A percentile compares a stretch with the other conserved stretches of the same genome.
These are phyloP conservation scores for Venturia effusa DNA, from an alignment of 2,329 filamentous ascomycete genomes.

Conservation along the genomic window DNA sequence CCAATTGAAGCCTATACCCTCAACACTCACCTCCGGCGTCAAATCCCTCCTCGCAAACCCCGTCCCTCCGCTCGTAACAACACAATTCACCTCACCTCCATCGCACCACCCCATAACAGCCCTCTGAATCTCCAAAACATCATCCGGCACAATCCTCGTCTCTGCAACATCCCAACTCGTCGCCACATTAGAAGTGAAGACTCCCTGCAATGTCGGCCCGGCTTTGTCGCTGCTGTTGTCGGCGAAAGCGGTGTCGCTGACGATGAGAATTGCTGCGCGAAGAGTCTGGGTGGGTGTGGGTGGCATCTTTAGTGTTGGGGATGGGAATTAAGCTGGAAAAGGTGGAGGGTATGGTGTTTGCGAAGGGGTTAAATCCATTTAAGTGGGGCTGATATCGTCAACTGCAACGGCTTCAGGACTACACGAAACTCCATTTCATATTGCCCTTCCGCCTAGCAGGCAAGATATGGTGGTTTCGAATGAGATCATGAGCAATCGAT, in stretches of 20 bases:
- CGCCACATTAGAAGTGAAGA: conserved; percentile 56
- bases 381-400: background rate
- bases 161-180: conserved; percentile 61
- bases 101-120: conserved; percentile 67
- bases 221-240: conserved; percentile 73
- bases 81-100: conserved; percentile 54
- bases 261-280: conserved; percentile 64
- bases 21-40: conserved; percentile 80
- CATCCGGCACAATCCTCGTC: conserved; percentile 70
- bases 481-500: too few relatives aligned
- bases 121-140: conserved; percentile 61
- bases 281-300: background rate
- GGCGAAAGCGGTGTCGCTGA: conserved; percentile 80
- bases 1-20: conserved; percentile 42
- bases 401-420: background rate
- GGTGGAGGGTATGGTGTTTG: too few relatives aligned
- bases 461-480: too few relatives aligned
- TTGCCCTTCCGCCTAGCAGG: too few relatives aligned
- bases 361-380: background rate
- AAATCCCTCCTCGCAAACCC: conserved; percentile 78
- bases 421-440: too few relatives aligned
- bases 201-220: conserved; percentile 52
- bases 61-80: conserved; percentile 85
- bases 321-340: background rate
- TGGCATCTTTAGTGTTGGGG: background rate